phyloP scores from a whole-genome alignment of 768 basidiomycete species.

The Boletus edulis region DNA sequence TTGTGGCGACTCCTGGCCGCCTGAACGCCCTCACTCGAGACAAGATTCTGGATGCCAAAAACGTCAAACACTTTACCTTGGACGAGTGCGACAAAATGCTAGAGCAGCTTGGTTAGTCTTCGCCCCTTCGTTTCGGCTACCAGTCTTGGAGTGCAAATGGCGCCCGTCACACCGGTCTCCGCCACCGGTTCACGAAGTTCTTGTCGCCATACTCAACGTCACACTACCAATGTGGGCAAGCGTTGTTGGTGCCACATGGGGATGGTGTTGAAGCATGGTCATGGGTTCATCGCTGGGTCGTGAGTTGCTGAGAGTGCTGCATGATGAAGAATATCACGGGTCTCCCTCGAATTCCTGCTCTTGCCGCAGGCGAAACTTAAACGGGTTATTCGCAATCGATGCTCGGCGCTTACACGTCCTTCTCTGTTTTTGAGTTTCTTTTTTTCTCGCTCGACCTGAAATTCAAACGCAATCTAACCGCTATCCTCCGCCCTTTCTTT shows the following conservation, averaged over 20 bases:
- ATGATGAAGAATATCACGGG: slow-evolving; percentile 36
- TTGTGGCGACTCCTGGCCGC: slow-evolving; percentile 97
- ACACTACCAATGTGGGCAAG: slow-evolving; percentile 41
- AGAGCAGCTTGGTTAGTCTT: slow-evolving; percentile 99
- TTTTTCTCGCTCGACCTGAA: slow-evolving; percentile 49
- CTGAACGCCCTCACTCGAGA: slow-evolving; percentile 94
- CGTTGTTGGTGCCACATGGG: slow-evolving; percentile 37
- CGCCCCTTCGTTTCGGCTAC: slow-evolving; percentile 65
- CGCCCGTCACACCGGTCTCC: slow-evolving; percentile 36
- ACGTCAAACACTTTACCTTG: slow-evolving; percentile 98
- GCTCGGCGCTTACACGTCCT: slow-evolving; percentile 12
- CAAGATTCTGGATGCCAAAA: slow-evolving; percentile 91
- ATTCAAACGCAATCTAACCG: slow-evolving; percentile 61
- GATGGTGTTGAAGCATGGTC: slow-evolving; percentile 39
- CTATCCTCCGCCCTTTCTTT: slow-evolving; percentile 54
- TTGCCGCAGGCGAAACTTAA: slow-evolving; percentile 23
- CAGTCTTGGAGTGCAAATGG: slow-evolving; percentile 39
- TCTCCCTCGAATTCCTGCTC: slow-evolving; percentile 34
- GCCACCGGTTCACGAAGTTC: slow-evolving; percentile 32
- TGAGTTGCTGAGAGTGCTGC: slow-evolving; percentile 36
- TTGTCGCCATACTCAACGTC: slow-evolving; percentile 38
- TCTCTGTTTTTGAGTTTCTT: slow-evolving; percentile 44
- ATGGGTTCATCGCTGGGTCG: slow-evolving; percentile 34
- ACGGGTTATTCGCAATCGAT: slow-evolving; percentile 11
- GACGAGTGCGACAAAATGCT: slow-evolving; percentile 99